phyloP scores from a whole-genome alignment of 495 filamentous ascomycete genomes.

The Pseudevernia furfuracea region DNA sequence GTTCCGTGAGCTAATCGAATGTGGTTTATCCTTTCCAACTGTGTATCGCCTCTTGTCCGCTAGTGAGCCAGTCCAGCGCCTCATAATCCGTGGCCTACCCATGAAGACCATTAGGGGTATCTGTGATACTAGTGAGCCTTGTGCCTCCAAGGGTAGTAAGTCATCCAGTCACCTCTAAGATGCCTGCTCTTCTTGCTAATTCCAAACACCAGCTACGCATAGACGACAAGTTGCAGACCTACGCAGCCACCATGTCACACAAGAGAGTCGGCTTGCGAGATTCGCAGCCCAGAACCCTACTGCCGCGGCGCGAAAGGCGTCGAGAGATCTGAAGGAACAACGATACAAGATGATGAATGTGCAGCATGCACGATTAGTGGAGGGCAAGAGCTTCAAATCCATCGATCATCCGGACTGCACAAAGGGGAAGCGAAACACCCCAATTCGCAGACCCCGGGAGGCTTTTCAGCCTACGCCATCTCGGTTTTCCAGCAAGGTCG shows the following conservation, averaged over 20 bases:
- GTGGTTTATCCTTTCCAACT: background rate
- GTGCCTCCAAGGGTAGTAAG: conserved; percentile 3
- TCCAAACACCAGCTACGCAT: background rate
- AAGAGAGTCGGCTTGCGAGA: rapidly evolving
- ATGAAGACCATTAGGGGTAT: background rate
- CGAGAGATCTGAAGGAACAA: background rate
- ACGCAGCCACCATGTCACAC: background rate
- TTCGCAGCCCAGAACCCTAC: background rate
- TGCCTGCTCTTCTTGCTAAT: background rate
- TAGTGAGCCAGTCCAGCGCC: too few relatives aligned
- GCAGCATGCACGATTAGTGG: too few relatives aligned
- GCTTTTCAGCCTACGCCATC: background rate
- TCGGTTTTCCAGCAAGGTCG: background rate
- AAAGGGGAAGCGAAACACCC: background rate
- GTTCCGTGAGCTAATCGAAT: background rate
- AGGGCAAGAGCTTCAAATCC: background rate
- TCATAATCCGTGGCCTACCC: background rate
- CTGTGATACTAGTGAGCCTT: background rate
- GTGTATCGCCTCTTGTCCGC: too few relatives aligned
- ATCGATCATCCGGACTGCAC: background rate
- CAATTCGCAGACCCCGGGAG: background rate
- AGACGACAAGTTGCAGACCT: background rate
- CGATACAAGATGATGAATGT: background rate
- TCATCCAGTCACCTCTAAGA: background rate
- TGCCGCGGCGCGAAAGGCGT: background rate